These are phyloP conservation scores for Colletotrichum limetticola DNA, from an alignment of 2,329 filamentous ascomycete genomes.

Conservation along the genomic window DNA sequence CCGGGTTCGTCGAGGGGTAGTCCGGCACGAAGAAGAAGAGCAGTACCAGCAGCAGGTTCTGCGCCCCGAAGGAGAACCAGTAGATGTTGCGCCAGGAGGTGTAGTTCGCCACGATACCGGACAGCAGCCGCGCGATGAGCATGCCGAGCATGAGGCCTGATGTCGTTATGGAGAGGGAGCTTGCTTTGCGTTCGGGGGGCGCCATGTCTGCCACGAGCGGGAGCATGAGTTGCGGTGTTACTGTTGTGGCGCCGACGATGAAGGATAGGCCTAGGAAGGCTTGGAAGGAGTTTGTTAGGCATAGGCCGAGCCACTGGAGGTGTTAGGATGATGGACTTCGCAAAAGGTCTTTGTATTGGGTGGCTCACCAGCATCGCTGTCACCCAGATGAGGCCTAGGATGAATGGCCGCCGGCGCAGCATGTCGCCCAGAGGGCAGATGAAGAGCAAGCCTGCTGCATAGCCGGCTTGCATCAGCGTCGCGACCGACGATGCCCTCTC, in stretches of 20 bases:
- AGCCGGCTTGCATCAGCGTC: constrained; percentile 83
- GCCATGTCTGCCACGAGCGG: constrained; percentile 84
- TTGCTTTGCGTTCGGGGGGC: constrained; percentile 73
- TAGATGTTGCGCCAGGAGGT: constrained; percentile 82
- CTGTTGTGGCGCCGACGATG: constrained; percentile 79
- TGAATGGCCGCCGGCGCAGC: constrained; percentile 74
- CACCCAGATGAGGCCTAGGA: constrained; percentile 72
- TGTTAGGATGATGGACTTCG: not conserved
- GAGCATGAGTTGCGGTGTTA: constrained; percentile 84
- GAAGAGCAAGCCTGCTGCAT: constrained; percentile 78
- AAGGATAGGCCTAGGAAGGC: constrained; percentile 78
- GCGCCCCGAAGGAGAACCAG: constrained; percentile 79
- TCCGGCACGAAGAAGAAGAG: constrained; percentile 83
- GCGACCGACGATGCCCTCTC: constrained; percentile 75
- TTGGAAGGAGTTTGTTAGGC: constrained; percentile 71
- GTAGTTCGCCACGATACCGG: constrained; percentile 79
- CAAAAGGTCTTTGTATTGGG: too few species aligned
- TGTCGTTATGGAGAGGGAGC: constrained; percentile 78
- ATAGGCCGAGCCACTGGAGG: constrained; percentile 73
- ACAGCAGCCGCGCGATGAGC: constrained; percentile 78
- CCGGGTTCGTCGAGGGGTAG: constrained; percentile 79
- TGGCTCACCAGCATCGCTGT: constrained; percentile 73
- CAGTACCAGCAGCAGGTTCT: constrained; percentile 72
- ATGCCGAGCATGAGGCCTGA: constrained; percentile 81
- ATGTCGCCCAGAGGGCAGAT: constrained; percentile 81